These are phyloP conservation scores for Malus asiatica DNA, from an alignment of 306 rosid species.

Conservation along the genomic window DNA sequence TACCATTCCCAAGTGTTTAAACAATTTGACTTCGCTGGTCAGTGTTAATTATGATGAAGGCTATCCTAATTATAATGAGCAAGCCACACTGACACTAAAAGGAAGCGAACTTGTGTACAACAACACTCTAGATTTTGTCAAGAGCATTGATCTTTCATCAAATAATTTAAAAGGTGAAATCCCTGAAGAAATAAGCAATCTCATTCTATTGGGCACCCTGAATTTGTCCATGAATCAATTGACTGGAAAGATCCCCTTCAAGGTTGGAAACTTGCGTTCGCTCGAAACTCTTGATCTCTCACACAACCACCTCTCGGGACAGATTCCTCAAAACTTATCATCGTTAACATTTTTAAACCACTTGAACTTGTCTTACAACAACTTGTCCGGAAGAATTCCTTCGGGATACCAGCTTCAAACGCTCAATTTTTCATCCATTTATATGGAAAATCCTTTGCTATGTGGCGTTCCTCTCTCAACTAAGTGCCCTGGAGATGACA, in stretches of 20 bases:
- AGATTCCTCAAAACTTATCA: neutral
- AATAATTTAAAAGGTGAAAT: neutral
- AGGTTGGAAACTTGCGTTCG: neutral
- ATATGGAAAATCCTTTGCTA: neutral
- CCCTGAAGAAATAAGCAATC: neutral
- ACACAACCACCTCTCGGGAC: neutral
- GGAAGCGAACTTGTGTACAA: neutral
- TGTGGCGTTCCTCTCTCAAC: neutral
- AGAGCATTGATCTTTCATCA: neutral
- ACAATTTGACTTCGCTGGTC: neutral
- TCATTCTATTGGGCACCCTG: neutral
- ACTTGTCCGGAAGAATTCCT: neutral
- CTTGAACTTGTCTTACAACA: slow-evolving; percentile 1
- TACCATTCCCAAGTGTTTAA: neutral
- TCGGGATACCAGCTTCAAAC: neutral
- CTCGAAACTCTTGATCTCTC: neutral
- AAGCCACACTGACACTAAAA: neutral
- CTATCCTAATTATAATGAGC: neutral
- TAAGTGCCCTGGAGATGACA: neutral
- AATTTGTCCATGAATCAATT: slow-evolving; percentile 7
- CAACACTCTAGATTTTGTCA: neutral
- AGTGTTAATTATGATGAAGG: neutral
- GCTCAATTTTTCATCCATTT: neutral
- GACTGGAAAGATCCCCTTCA: neutral
- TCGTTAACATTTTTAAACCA: neutral